Evolutionary conservation across 148 eudicot species (phyloP).

Genomic region (Camellia japonica): DNA sequence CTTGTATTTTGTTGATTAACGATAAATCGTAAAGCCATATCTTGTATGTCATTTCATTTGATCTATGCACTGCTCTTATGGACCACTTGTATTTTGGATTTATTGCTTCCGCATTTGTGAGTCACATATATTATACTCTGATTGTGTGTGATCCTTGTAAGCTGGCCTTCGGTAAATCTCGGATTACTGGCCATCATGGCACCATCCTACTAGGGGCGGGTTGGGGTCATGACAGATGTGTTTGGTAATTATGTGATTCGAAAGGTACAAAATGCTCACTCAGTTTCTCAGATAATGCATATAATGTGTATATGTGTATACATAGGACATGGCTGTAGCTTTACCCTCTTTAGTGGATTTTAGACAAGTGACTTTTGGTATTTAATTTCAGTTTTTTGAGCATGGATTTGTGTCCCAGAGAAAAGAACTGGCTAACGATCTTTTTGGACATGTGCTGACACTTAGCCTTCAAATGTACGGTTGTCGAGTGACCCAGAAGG

Average conservation of each 20-base stretch:
- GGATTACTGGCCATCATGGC: too few species aligned
- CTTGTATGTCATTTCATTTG: too few species aligned
- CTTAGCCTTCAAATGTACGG: slow-evolving; percentile 99
- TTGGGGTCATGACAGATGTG: too few species aligned
- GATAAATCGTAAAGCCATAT: too few species aligned
- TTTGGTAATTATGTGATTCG: slow-evolving; percentile 97
- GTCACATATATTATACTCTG: too few species aligned
- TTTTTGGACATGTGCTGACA: slow-evolving; percentile 76
- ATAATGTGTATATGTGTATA: neutral
- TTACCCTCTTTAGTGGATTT: neutral
- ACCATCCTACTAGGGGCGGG: too few species aligned
- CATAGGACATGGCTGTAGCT: neutral
- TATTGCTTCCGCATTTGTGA: too few species aligned
- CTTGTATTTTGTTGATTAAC: too few species aligned
- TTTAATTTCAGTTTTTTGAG: slow-evolving; percentile 79
- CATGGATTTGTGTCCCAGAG: slow-evolving; percentile 85
- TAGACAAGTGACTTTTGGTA: neutral
- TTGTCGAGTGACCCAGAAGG: slow-evolving; percentile 99
- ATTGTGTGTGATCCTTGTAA: too few species aligned
- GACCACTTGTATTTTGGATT: too few species aligned
- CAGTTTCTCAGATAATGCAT: neutral
- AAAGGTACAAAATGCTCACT: slow-evolving; percentile 50
- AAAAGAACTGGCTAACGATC: slow-evolving; percentile 84
- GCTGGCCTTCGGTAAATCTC: too few species aligned
- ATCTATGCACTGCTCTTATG: too few species aligned